Percentiles rank a stretch among this genome's conserved stretches.
Conservation (phyloP, 805 yeast genomes). For the Candida lessepsii region DNA sequence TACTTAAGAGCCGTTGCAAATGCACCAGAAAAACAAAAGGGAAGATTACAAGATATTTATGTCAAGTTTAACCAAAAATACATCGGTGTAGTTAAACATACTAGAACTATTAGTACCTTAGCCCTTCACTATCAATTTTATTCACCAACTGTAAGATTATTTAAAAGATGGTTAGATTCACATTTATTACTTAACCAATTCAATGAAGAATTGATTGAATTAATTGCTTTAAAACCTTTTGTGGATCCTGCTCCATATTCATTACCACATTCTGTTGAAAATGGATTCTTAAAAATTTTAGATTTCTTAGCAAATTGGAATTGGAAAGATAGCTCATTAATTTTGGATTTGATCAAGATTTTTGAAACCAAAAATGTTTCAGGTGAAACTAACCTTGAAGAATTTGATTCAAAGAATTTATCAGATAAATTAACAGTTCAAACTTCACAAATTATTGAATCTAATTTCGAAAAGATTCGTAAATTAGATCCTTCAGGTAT, state of each 20-base stretch:
- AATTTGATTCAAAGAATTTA: conserved; percentile 41
- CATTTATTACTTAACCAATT: conserved; percentile 74
- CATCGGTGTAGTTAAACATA: conserved; percentile 71
- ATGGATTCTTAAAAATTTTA: conserved; percentile 77
- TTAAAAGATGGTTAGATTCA: conserved; percentile 86
- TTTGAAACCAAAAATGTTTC: conserved; percentile 4
- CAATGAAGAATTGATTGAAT: conserved; percentile 76
- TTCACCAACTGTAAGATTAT: conserved; percentile 77
- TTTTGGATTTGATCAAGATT: conserved; percentile 68
- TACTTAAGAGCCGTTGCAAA: conserved; percentile 71
- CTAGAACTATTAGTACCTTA: conserved; percentile 71
- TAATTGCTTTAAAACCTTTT: conserved; percentile 79
- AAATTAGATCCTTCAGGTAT: conserved; percentile 79
- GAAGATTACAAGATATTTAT: conserved; percentile 58
- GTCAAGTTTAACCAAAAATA: conserved; percentile 65
- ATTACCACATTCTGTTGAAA: conserved; percentile 72
- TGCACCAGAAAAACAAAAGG: conserved; percentile 54
- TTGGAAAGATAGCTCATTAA: conserved; percentile 86
- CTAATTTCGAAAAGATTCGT: conserved; percentile 66
- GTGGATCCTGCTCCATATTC: conserved; percentile 85
- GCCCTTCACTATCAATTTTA: conserved; percentile 70
- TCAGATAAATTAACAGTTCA: conserved; percentile 63
- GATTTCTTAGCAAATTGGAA: conserved; percentile 81
- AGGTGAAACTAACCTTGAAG: conserved; percentile 6
- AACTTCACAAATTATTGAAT: conserved; percentile 59